Evolutionary conservation across 2,329 filamentous ascomycete genomes (phyloP).

Genomic region (Penicillium thymicola): DNA sequence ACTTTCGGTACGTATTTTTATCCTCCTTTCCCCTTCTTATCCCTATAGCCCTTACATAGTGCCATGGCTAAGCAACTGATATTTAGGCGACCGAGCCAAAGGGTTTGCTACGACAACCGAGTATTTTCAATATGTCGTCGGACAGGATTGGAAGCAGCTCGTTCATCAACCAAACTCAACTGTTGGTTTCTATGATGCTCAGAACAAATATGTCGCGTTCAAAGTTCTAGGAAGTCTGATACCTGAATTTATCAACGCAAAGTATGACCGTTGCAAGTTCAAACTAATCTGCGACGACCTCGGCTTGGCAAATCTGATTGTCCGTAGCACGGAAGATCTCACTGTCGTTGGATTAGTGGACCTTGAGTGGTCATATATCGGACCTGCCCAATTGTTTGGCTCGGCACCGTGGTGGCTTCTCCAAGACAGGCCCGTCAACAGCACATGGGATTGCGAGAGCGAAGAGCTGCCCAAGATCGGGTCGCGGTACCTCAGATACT

Average conservation of each 20-base stretch:
- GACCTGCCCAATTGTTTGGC: constrained; percentile 38
- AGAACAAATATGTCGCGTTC: constrained; percentile 30
- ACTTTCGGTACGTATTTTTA: constrained; percentile 20
- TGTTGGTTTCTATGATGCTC: constrained; percentile 25
- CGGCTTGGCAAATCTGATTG: constrained; percentile 38
- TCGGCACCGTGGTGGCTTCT: constrained; percentile 40
- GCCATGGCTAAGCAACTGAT: constrained; percentile 16
- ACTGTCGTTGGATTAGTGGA: constrained; percentile 37
- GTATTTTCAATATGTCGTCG: constrained; percentile 34
- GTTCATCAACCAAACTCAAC: constrained; percentile 34
- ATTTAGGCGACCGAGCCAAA: constrained; percentile 23
- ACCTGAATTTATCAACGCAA: constrained; percentile 22
- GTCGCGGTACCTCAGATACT: constrained; percentile 16
- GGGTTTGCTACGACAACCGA: constrained; percentile 30
- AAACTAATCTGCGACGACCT: constrained; percentile 42
- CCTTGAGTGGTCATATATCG: constrained; percentile 39
- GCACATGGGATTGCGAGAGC: background rate
- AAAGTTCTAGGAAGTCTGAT: constrained; percentile 29
- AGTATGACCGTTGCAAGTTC: constrained; percentile 31
- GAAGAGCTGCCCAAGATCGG: background rate
- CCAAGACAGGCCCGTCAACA: constrained; percentile 30
- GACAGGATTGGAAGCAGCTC: constrained; percentile 36
- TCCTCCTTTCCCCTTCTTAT: background rate
- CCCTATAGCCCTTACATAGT: background rate
- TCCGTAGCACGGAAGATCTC: constrained; percentile 33